Percentiles rank a stretch among this genome's conserved stretches.
Evolutionary conservation across 2,329 filamentous ascomycete species (phyloP).

Genomic region (Cryoendolithus antarcticus): DNA sequence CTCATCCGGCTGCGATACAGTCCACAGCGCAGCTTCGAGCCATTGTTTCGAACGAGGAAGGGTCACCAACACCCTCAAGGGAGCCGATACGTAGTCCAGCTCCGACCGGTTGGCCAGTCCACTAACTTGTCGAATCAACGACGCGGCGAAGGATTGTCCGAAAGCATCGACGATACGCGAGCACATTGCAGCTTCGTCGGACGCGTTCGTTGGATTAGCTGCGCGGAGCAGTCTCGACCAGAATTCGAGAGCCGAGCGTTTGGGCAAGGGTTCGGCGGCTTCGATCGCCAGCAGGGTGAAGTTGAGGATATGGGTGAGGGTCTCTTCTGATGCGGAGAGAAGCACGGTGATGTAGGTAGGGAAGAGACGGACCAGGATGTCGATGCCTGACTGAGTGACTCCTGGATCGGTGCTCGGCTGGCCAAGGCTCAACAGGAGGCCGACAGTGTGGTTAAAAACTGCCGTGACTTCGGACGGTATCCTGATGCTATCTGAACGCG

Average conservation of each 20-base stretch:
- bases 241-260: slow-evolving; percentile 60
- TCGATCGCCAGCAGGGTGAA: slow-evolving; percentile 60
- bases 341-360: slow-evolving; percentile 50
- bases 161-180: slow-evolving; percentile 41
- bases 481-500: slow-evolving; percentile 23
- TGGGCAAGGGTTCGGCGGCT: slow-evolving; percentile 62
- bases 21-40: slow-evolving; percentile 47
- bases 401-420: slow-evolving; percentile 56
- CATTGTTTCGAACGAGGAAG: slow-evolving; percentile 15
- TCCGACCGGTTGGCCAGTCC: slow-evolving; percentile 60
- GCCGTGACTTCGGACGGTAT: slow-evolving; percentile 38
- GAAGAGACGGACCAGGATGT: slow-evolving; percentile 55
- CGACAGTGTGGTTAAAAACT: slow-evolving; percentile 50
- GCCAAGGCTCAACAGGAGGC: slow-evolving; percentile 50
- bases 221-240: slow-evolving; percentile 48
- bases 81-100: slow-evolving; percentile 57
- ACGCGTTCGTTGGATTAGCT: slow-evolving; percentile 21
- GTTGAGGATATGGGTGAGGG: slow-evolving; percentile 54
- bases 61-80: slow-evolving; percentile 50
- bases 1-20: slow-evolving; percentile 40
- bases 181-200: slow-evolving; percentile 8
- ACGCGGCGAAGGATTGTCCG: slow-evolving; percentile 47
- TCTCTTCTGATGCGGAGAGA: slow-evolving; percentile 44
- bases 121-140: slow-evolving; percentile 52
- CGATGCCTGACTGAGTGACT: slow-evolving; percentile 60